Conservation (phyloP, 139 green algal genomes). For the Desmodesmus armatus region DNA sequence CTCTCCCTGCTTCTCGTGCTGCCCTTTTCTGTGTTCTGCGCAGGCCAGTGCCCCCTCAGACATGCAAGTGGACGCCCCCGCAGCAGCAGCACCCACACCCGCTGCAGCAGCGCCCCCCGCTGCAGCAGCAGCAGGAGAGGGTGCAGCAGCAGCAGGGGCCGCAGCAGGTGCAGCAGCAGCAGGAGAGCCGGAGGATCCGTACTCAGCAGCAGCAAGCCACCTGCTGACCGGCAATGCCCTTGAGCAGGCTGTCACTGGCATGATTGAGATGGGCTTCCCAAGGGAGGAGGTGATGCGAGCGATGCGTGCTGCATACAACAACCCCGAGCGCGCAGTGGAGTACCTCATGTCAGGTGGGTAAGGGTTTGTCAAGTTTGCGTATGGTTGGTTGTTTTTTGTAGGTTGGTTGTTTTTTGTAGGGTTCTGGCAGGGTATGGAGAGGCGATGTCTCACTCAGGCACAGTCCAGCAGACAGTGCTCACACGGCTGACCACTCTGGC, state of each 20-base stretch:
- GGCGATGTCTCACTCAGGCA: no score
- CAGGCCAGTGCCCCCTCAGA: conserved; percentile 15
- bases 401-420: no score
- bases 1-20: neutral
- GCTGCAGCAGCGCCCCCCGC: conserved; percentile 16
- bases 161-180: conserved; percentile 40
- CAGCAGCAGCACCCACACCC: conserved; percentile 46
- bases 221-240: conserved; percentile 82
- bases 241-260: conserved; percentile 78
- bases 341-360: conserved; percentile 98
- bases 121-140: conserved; percentile 21
- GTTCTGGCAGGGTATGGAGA: no score
- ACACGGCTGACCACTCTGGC: no score
- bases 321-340: conserved; percentile 99
- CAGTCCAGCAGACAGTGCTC: no score
- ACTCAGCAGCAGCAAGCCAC: conserved; percentile 68
- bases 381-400: no score
- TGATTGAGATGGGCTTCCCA: conserved; percentile 96
- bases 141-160: conserved; percentile 42
- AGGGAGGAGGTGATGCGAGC: conserved; percentile 80
- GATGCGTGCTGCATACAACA: conserved; percentile 98
- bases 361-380: no score
- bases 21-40: conserved; percentile 2
- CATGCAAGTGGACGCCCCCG: conserved; percentile 36
- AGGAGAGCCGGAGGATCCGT: conserved; percentile 50